Base-by-base conservation (phyloP, 1,284 basidiomycete genomes). In the Malassezia yamatoensis region DNA sequence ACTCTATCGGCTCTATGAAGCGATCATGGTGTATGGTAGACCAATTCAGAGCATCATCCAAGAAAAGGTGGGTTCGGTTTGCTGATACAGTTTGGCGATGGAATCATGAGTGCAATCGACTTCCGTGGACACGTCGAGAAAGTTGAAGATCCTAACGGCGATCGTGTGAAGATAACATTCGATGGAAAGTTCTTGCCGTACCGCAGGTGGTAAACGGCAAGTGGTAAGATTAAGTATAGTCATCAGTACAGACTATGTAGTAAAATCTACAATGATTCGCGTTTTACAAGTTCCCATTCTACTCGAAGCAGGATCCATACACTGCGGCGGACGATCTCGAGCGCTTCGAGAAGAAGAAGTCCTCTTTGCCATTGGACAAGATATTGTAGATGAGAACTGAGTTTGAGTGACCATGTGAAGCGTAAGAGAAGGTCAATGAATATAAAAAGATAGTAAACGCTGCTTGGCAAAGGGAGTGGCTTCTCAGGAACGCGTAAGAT, bases 241-340 rank as follows among this genome's bases (percentile, higher is more conserved):
- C 3, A 29, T 29, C 7, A 29, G 24, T 29, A n/a, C n/a, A n/a
- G n/a, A n/a, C n/a, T n/a, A 29, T 29, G 24, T 4, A 29, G 24
- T 29, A 21, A 5, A 24, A 3, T 18, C 29, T 45, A 45, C 35
- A 47, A 13, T 2, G 13, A 35, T 16, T 21, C 18, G 33, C 44
- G 40, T 13, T 57, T 33, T 1, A 70, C 66, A 5, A 58, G 54
- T 45, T 73, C 70, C 70, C 69, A 72, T 49, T 99, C 94, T 24
- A 96, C 83, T 16, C 94, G 82, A 63, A 98, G 78, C 75, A 96
- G 93, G 9, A 94, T 87, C 94, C 94, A 99, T 76, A 93, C 82
- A 87, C 90, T 96, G 63, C 94, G 77, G 50, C 94, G 79, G 32
- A 90, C 68, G 36, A 98, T 79, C 77, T 98, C 94, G 40, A 91